Evolutionary conservation across 2,329 filamentous ascomycete genomes (phyloP), one percentile per base, ranked within the genome.

Genomic region (Clarireedia paspali): DNA sequence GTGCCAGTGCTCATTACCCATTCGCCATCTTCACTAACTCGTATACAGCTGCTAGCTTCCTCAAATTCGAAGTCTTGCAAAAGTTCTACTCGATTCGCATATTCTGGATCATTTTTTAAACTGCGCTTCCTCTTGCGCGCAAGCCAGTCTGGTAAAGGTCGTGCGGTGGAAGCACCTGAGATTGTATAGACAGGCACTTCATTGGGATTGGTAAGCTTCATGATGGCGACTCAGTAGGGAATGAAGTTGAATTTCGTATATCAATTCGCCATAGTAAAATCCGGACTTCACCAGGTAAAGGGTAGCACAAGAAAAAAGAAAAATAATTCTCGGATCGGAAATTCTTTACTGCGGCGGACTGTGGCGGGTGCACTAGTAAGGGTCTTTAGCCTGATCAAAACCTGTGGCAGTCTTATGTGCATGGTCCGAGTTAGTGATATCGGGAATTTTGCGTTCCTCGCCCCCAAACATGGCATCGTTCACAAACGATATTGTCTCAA

Each of bases 31-130:
- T 96, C 91, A 65, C 89, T 96, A 60, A 94, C 83, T 50, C 90
- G 83, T 60, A 99, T 83, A 69, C 92, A 96, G 63, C 86, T 83
- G 69, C 91, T 96, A 42, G 95, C 92, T 73, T 96, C 91, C 67
- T 96, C 91, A 67, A 99, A 97, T 68, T 95, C 91, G 71, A 99
- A 99, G 69, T 99, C 94, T 68, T 99, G 94, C 39, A 99, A 80
- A 56, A 99, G 78, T 72, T 99, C 94, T 64, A 99, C 86, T 62
- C 94, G 87, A 71, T 91, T 96, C 61, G 91, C 87, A 73, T 92
- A 97, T 69, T 96, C 92, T 58, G 88, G 79, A 69, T 97, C 92
- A 63, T 92, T 85, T 73, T 97, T 97, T 64, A 96, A 75, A 68
- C 89, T 95, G 70, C 88, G 82, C 77, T 96, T 97, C 70, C 92